Percentiles rank a stretch among this genome's conserved stretches.
Evolutionary conservation across 2,329 filamentous ascomycete species (phyloP).

Genomic region (Coleophoma cylindrospora): DNA sequence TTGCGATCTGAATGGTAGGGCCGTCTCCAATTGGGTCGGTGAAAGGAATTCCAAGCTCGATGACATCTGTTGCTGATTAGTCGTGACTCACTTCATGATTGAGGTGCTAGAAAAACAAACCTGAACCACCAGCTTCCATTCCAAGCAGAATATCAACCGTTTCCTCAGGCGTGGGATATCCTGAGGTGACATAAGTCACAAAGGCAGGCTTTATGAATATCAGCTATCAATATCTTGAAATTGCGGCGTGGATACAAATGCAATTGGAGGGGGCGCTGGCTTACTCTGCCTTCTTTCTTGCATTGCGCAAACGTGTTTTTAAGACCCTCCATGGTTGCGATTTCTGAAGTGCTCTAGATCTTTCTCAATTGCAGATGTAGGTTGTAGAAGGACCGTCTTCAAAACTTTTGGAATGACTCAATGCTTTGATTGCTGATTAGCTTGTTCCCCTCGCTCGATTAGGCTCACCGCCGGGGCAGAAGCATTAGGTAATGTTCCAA

Average conservation of each 20-base stretch:
- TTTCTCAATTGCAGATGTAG: slow-evolving; percentile 12
- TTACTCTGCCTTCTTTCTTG: slow-evolving; percentile 42
- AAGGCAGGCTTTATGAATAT: slow-evolving; percentile 48
- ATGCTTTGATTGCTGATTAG: background rate
- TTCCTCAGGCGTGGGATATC: slow-evolving; percentile 77
- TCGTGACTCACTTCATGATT: background rate
- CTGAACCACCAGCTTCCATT: slow-evolving; percentile 88
- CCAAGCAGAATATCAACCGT: slow-evolving; percentile 81
- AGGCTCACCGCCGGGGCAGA: background rate
- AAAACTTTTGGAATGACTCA: background rate
- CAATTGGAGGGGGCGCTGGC: slow-evolving; percentile 6
- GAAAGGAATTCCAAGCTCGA: slow-evolving; percentile 94
- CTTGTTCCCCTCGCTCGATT: background rate
- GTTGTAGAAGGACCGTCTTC: background rate
- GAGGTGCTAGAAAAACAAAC: slow-evolving; percentile 40
- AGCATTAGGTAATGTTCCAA: background rate
- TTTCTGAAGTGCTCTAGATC: slow-evolving; percentile 2
- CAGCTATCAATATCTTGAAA: slow-evolving; percentile 3
- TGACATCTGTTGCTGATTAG: slow-evolving; percentile 59
- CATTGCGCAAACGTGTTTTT: slow-evolving; percentile 52
- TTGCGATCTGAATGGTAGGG: slow-evolving; percentile 92
- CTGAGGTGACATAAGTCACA: slow-evolving; percentile 94
- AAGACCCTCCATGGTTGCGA: slow-evolving; percentile 37
- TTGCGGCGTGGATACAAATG: background rate
- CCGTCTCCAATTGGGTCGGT: slow-evolving; percentile 98